Conservation (phyloP, 371 early-diverging fungal genomes). For the Mortierella sp. region DNA sequence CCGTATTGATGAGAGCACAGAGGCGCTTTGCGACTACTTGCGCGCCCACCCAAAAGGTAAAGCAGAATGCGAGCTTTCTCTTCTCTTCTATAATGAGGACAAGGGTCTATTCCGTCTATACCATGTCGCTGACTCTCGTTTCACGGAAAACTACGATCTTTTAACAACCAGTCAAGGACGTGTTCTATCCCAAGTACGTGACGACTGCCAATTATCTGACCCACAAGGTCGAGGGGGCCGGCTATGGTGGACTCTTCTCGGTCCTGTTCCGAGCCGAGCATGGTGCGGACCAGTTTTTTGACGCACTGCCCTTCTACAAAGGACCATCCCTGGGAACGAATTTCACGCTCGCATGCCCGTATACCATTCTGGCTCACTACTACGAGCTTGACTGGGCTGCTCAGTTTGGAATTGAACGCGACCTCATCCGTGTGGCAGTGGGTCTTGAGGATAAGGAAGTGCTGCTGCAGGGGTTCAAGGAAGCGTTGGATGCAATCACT, state of each 20-base stretch:
- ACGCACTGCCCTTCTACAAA: conserved; percentile 82
- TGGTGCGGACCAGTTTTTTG: conserved; percentile 82
- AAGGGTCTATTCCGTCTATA: too few relatives aligned
- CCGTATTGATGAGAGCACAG: conserved; percentile 83
- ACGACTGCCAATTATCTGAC: conserved; percentile 74
- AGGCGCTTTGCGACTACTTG: conserved; percentile 80
- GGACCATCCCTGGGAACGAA: conserved; percentile 97
- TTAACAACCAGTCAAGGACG: conserved; percentile 64
- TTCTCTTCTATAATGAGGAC: too few relatives aligned
- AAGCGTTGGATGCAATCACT: conserved; percentile 76
- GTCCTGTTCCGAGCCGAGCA: conserved; percentile 72
- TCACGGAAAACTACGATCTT: too few relatives aligned
- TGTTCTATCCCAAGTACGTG: conserved; percentile 90
- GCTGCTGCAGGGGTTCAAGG: conserved; percentile 72
- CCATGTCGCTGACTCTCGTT: too few relatives aligned
- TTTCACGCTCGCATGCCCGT: conserved; percentile 95
- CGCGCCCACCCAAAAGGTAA: conserved; percentile 71
- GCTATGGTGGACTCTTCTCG: conserved; percentile 94
- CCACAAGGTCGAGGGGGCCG: conserved; percentile 69
- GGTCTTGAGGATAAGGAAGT: conserved; percentile 84
- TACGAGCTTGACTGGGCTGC: conserved; percentile 93
- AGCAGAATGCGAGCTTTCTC: too few relatives aligned
- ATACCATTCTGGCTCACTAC: conserved; percentile 95
- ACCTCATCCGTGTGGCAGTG: conserved; percentile 89
- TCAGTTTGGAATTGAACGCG: conserved; percentile 79